Base-by-base conservation (phyloP, 352 stramenopile genomes). In the Plasmopara muralis region DNA sequence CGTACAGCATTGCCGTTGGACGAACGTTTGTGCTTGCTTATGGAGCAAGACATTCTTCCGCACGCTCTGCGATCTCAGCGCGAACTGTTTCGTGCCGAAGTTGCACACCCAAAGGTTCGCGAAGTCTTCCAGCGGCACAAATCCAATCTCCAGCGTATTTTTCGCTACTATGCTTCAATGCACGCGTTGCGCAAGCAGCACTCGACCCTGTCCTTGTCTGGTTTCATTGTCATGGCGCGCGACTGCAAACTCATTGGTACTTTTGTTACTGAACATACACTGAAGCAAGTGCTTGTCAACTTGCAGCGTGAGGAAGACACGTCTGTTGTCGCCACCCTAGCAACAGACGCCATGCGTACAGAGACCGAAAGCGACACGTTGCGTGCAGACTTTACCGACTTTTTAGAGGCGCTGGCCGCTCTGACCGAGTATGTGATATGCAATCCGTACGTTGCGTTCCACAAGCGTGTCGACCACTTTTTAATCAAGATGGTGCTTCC, bases 111-210 rank as follows among this genome's bases (percentile, higher is more conserved):
- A 12, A 86, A 89, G 39, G 68, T 92, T 20, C 76, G 73, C 2
- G 77, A 77, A 6, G 75, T 92, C 5, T 89, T 87, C 53, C 73
- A 87, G 38, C 70, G 77, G 29, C 71, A 88, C 68, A 92, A 92
- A 47, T 58, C 54, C 13, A 50, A 61, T 14, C 72, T 92, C 15
- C 82, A 89, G 52, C 64, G 70, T n/a, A 60, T 89, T 28, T 92
- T 92, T 44, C 74, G 77, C 7, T 92, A 92, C 56, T 92, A 89
- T 54, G 67, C 79, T 28, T 85, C 74, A 14, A 88, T 92, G 78
- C 71, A 89, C 45, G 66, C 70, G 13, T 58, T 86, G 30, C 81
- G 77, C 28, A 77, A 89, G 62, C 70, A 84, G 47, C 77, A 87
- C 50, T 89, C 78, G 35, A 88, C 81, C n/a, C 70, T 92, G 30